These are phyloP conservation scores for Suhomyces terraborum DNA, from an alignment of 1,139 yeast species.

Conservation along the genomic window DNA sequence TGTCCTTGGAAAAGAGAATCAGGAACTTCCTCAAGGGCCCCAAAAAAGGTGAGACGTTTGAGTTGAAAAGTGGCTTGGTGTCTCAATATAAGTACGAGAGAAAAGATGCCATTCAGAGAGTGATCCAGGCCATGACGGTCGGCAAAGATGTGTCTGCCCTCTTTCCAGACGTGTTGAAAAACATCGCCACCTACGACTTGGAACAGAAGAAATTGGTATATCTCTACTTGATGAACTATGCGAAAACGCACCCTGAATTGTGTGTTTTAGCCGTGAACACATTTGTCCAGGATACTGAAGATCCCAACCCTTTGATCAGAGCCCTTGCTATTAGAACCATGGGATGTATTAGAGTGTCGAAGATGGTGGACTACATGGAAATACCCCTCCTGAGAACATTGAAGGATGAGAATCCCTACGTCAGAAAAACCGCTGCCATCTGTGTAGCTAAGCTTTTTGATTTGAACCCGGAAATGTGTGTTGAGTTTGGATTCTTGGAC, in stretches of 20 bases:
- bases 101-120: conserved; percentile 95
- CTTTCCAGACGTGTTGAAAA: conserved; percentile 94
- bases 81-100: conserved; percentile 93
- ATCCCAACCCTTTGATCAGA: conserved; percentile 93
- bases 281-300: conserved; percentile 94
- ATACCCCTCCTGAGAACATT: conserved; percentile 84
- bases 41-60: conserved; percentile 76
- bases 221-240: conserved; percentile 93
- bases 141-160: conserved; percentile 97
- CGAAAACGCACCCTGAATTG: conserved; percentile 92
- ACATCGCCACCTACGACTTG: conserved; percentile 94
- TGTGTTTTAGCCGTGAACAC: conserved; percentile 97
- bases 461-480: conserved; percentile 74
- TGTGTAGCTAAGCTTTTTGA: conserved; percentile 96
- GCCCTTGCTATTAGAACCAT: conserved; percentile 97
- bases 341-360: conserved; percentile 97
- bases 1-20: conserved; percentile 49
- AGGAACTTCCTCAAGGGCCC: conserved; percentile 50
- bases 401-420: conserved; percentile 93
- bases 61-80: conserved; percentile 84
- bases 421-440: conserved; percentile 94
- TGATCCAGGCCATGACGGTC: conserved; percentile 97
- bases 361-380: conserved; percentile 93
- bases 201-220: conserved; percentile 97
- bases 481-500: conserved; percentile 84